These are phyloP conservation scores for Scleroderma citrinum DNA, from an alignment of 768 basidiomycete species.

Conservation along the genomic window DNA sequence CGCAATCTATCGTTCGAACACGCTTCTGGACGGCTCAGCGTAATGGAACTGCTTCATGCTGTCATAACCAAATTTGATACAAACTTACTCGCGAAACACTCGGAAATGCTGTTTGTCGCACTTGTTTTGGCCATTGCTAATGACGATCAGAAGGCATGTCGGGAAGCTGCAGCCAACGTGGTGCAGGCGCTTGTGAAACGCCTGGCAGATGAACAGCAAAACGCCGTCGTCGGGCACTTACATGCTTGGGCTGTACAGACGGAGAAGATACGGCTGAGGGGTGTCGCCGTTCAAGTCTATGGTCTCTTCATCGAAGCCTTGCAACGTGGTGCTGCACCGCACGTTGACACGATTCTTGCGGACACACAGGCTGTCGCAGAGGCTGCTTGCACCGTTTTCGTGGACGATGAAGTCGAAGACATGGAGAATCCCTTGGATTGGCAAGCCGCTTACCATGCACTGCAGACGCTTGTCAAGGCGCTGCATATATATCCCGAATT, in stretches of 20 bases:
- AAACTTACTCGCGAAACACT: slow-evolving; percentile 67
- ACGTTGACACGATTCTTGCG: slow-evolving; percentile 45
- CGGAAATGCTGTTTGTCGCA: slow-evolving; percentile 85
- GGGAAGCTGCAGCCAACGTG: slow-evolving; percentile 81
- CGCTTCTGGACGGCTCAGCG: slow-evolving; percentile 88
- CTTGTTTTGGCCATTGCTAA: slow-evolving; percentile 93
- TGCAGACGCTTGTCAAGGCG: slow-evolving; percentile 61
- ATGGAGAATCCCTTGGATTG: slow-evolving; percentile 60
- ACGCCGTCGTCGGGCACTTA: slow-evolving; percentile 59
- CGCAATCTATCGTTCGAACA: slow-evolving; percentile 88
- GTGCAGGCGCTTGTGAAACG: slow-evolving; percentile 71
- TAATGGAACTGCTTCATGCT: slow-evolving; percentile 87
- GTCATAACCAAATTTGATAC: slow-evolving; percentile 80
- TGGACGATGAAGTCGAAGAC: slow-evolving; percentile 39
- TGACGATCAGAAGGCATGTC: slow-evolving; percentile 84
- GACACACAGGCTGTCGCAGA: slow-evolving; percentile 41
- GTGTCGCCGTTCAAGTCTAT: slow-evolving; percentile 77
- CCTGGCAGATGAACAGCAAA: slow-evolving; percentile 54
- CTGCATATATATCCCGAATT: slow-evolving; percentile 51
- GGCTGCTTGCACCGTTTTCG: slow-evolving; percentile 7
- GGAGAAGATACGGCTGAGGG: slow-evolving; percentile 53
- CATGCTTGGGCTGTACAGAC: slow-evolving; percentile 73
- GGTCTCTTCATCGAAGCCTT: slow-evolving; percentile 74
- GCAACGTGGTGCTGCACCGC: slow-evolving; percentile 39
- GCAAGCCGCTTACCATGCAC: slow-evolving; percentile 77